phyloP scores from a whole-genome alignment of 164 flowering plant species.

The Amborella trichopoda region DNA sequence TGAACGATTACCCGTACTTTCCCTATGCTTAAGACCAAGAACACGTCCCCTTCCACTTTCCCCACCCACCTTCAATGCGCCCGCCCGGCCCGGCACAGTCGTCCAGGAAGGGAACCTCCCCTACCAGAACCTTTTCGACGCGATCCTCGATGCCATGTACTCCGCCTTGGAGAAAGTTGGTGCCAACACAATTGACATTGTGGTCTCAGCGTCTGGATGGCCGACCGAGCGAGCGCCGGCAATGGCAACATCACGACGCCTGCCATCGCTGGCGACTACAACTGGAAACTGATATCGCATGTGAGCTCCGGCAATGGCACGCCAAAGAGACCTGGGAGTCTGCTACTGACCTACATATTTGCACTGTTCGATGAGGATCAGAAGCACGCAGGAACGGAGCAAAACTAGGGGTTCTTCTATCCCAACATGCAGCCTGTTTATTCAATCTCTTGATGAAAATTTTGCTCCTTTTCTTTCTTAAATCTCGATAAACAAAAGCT shows the following conservation, averaged over 20 bases:
- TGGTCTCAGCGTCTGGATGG: slow-evolving; percentile 87
- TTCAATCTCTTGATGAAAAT: too few relatives aligned
- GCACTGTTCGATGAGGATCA: slow-evolving; percentile 63
- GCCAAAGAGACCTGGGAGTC: slow-evolving; percentile 65
- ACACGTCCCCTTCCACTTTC: slow-evolving; percentile 5
- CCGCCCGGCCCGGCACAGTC: slow-evolving; percentile 45
- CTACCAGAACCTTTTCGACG: slow-evolving; percentile 66
- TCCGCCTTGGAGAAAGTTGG: slow-evolving; percentile 58
- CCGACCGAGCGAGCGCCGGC: slow-evolving; percentile 48
- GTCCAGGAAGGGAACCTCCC: slow-evolving; percentile 22
- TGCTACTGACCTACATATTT: slow-evolving; percentile 61
- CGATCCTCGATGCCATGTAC: slow-evolving; percentile 45
- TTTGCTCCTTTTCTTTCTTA: too few relatives aligned
- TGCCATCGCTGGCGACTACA: slow-evolving; percentile 39
- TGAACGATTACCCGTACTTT: slow-evolving; percentile 81
- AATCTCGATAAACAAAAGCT: too few relatives aligned
- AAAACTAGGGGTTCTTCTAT: slow-evolving; percentile 61
- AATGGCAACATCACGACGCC: slow-evolving; percentile 25
- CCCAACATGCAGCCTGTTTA: slow-evolving; percentile 66
- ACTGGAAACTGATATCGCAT: slow-evolving; percentile 38
- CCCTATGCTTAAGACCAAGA: slow-evolving; percentile 15
- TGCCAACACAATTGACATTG: slow-evolving; percentile 57
- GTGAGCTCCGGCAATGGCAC: slow-evolving; percentile 61
- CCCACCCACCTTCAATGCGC: slow-evolving; percentile 18
- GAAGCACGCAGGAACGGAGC: slow-evolving; percentile 51